These are phyloP conservation scores for Euphorbia pulcherrima DNA, from an alignment of 345 rosid genomes.

Conservation along the genomic window DNA sequence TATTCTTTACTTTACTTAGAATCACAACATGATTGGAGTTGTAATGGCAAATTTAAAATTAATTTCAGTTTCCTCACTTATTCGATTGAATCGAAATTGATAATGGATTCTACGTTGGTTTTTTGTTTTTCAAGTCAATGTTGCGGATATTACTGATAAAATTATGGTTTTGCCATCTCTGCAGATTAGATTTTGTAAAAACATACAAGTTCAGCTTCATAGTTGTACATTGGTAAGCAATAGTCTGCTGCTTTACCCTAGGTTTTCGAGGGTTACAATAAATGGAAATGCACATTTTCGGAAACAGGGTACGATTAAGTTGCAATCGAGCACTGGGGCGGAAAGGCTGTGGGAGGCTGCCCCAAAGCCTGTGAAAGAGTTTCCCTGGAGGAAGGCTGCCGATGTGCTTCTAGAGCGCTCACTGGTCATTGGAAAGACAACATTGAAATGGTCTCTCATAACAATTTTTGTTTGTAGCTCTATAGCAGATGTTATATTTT, in stretches of 20 bases:
- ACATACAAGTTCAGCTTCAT: constrained; percentile 15
- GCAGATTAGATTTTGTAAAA: constrained; percentile 29
- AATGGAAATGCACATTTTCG: constrained; percentile 33
- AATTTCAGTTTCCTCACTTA: background rate
- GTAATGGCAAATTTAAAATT: background rate
- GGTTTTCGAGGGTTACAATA: constrained; percentile 17
- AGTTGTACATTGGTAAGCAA: constrained; percentile 6
- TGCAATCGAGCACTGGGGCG: constrained; percentile 18
- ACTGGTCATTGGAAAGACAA: constrained; percentile 26
- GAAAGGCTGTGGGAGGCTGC: constrained; percentile 35
- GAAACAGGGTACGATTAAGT: constrained; percentile 26
- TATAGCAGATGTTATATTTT: constrained; percentile 37
- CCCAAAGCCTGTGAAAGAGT: constrained; percentile 31
- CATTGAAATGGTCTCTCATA: constrained; percentile 39
- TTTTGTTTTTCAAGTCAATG: background rate
- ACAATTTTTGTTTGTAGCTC: constrained; percentile 23
- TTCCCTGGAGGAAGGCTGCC: constrained; percentile 45
- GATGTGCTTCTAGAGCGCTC: constrained; percentile 23
- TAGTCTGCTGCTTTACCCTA: constrained; percentile 3
- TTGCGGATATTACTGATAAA: background rate
- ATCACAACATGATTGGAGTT: background rate
- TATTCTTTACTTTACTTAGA: background rate
- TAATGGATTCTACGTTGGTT: background rate
- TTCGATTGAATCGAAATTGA: no score
- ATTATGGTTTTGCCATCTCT: background rate